Conservation (phyloP, 2,329 filamentous ascomycete genomes). For the Emericellopsis atlantica region DNA sequence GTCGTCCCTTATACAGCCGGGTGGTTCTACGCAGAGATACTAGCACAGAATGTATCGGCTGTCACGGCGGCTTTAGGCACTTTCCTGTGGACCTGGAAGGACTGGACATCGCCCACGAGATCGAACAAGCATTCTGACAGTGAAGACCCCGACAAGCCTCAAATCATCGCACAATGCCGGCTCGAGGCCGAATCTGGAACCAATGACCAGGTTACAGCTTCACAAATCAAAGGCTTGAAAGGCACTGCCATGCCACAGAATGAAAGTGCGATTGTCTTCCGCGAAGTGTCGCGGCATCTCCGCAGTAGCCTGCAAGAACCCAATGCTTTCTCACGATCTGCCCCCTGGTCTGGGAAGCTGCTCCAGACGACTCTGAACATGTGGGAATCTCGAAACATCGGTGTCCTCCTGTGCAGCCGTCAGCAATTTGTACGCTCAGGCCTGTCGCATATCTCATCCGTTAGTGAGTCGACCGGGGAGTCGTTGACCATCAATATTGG, state of each 20-base stretch:
- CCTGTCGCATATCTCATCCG: constrained; percentile 11
- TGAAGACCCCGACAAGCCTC: background rate
- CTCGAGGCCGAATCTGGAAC: constrained; percentile 3
- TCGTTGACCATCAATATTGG: constrained; percentile 12
- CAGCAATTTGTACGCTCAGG: constrained; percentile 12
- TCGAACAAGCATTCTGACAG: background rate
- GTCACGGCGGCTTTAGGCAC: constrained; percentile 17
- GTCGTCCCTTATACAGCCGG: constrained; percentile 11
- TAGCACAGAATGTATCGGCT: constrained; percentile 17
- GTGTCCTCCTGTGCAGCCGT: constrained; percentile 10
- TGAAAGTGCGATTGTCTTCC: constrained; percentile 6
- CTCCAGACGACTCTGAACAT: constrained; percentile 9
- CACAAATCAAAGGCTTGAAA: background rate
- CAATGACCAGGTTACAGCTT: background rate
- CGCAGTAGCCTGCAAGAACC: constrained; percentile 7
- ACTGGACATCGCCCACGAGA: constrained; percentile 6
- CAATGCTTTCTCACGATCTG: constrained; percentile 6
- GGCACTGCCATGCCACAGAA: constrained; percentile 2
- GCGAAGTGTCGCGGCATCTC: constrained; percentile 10
- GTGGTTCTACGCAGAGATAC: constrained; percentile 17
- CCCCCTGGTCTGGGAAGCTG: constrained; percentile 9
- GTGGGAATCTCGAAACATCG: constrained; percentile 11
- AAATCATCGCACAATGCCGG: constrained; percentile 2
- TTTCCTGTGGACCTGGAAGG: constrained; percentile 15
- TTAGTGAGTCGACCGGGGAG: constrained; percentile 9